Base-by-base conservation (phyloP, 208 protist genomes). In the Trypanosoma platydactyli region DNA sequence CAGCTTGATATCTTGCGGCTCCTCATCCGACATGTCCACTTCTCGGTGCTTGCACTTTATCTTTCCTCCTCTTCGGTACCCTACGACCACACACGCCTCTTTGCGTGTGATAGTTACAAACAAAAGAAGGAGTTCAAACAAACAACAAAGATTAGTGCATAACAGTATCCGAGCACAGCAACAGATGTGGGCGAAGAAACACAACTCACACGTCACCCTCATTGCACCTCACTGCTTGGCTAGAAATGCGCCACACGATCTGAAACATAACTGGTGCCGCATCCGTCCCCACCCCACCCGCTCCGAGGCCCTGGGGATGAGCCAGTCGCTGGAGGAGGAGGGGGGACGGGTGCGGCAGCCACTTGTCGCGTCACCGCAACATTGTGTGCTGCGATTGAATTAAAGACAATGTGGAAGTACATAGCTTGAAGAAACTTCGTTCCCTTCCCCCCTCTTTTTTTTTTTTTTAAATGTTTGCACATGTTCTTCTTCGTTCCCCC, bases 1-100 rank as follows among this genome's bases (percentile, higher is more conserved):
- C 58, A 88, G 68, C 69, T 91, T 91, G 46, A 91, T 88, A 72
- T 91, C 85, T 40, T 77, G 73, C 35, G 77, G 75, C 42, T 91
- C 85, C 50, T 85, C 83, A 50, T 71, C 81, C 55, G 78, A 81
- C 54, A 64, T 67, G 53, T 45, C 22, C 22, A 27, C 46, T 55
- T 58, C 20, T 55, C 33, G 33, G 33, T 38, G 33, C 9, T 38
- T 38, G 33, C 9, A 9, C 57, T 49, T 42, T 33, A 48, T 67
- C 46, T 40, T 64, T 64, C 29, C 24, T 30, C 24, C 50, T 67
- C 51, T 52, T 50, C 33, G 5, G 18, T 33, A 9, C 33, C 33
- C 33, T 9, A 38, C 33, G 9, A 9, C 33, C 9, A 9, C 33
- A 38, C n/a, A n/a, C n/a, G n/a, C n/a, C n/a, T n/a, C n/a, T n/a